Conservation (phyloP, 495 filamentous ascomycete genomes). For the Astrothelium macrocarpum region DNA sequence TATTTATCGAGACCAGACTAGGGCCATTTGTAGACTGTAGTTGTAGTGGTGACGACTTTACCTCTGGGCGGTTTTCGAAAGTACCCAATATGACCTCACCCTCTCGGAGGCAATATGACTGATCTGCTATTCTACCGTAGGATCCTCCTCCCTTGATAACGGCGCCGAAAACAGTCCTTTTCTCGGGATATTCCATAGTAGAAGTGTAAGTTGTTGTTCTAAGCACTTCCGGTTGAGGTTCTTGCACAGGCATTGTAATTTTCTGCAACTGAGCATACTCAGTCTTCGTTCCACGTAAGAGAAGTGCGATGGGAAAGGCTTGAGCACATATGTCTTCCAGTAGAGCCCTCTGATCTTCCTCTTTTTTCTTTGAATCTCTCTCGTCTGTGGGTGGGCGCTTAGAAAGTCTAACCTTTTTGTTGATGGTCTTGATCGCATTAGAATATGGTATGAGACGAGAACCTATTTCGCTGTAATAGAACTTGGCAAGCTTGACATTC, state of each 20-base stretch:
- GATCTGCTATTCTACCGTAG: not conserved
- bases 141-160: not conserved
- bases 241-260: not conserved
- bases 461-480: not conserved
- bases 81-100: not conserved
- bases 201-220: not conserved
- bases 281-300: not conserved
- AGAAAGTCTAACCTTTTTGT: not conserved
- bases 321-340: not conserved
- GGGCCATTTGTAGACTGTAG: too few species aligned
- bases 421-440: not conserved
- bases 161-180: not conserved
- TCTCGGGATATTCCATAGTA: not conserved
- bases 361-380: not conserved
- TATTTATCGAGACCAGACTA: too few species aligned
- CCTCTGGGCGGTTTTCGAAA: too few species aligned
- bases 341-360: not conserved
- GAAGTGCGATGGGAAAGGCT: not conserved
- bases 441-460: not conserved
- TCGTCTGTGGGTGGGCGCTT: not conserved
- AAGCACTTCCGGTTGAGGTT: not conserved
- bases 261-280: not conserved
- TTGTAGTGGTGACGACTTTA: too few species aligned
- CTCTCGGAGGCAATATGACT: not conserved
- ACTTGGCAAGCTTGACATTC: not conserved